Conservation (phyloP, 73 alveolate genomes). For the Paramecium sexaurelia region DNA sequence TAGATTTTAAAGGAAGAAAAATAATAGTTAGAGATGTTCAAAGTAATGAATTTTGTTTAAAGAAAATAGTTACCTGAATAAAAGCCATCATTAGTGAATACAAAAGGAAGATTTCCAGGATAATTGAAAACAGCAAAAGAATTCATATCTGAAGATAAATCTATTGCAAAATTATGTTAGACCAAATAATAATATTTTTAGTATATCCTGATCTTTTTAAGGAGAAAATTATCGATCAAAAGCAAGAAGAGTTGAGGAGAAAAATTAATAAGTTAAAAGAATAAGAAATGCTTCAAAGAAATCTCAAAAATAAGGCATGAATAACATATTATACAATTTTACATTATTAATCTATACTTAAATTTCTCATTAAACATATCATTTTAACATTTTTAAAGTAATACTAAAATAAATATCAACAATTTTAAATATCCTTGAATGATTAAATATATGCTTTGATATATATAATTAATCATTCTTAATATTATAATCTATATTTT, state of each 20-base stretch:
- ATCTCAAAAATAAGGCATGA: constrained; percentile 40
- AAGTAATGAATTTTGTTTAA: not conserved
- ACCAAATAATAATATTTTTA: not conserved
- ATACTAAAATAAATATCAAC: too few species aligned
- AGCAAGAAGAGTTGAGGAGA: constrained; percentile 41
- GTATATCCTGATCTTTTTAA: constrained; percentile 55
- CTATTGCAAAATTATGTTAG: constrained; percentile 33
- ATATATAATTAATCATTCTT: too few species aligned
- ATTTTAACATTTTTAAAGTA: too few species aligned
- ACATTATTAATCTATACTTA: not conserved
- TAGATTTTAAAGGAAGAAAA: not conserved
- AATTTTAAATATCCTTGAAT: too few species aligned
- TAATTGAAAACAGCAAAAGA: not conserved
- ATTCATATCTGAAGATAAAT: not conserved
- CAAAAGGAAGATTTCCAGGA: constrained; percentile 50
- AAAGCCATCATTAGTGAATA: not conserved
- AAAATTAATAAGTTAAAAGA: constrained; percentile 27
- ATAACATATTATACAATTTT: not conserved
- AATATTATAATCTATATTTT: too few species aligned
- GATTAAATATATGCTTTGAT: too few species aligned
- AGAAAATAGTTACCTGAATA: constrained; percentile 22
- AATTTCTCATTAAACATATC: too few species aligned
- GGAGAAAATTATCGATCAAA: constrained; percentile 28
- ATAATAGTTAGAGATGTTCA: constrained; percentile 32
- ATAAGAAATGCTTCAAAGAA: constrained; percentile 38